A percentile compares a stretch with the other conserved stretches of the same genome.
Evolutionary conservation across 179 eudicot species (phyloP).

Genomic region (Silene coronaria): DNA sequence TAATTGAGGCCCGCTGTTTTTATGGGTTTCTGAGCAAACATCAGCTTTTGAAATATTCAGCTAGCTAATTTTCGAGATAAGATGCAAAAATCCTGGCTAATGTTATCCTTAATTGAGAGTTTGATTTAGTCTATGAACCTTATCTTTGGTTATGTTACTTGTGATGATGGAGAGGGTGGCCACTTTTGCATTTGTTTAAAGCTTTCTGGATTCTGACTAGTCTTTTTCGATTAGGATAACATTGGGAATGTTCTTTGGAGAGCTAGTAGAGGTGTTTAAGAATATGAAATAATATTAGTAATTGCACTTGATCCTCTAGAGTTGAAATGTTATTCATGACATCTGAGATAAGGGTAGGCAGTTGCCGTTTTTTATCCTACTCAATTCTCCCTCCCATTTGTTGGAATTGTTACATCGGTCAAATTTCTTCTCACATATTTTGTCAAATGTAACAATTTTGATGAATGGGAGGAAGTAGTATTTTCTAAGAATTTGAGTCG

Average conservation of each 20-base stretch:
- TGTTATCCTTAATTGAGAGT: constrained; percentile 2
- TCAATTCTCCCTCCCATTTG: too few species aligned
- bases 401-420: too few species aligned
- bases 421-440: too few species aligned
- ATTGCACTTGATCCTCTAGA: not conserved
- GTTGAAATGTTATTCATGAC: not conserved
- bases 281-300: not conserved
- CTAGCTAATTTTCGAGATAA: not conserved
- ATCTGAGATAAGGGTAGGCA: not conserved
- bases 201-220: not conserved
- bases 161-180: constrained; percentile 1
- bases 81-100: not conserved
- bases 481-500: not conserved
- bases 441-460: too few species aligned
- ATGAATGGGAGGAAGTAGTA: too few species aligned
- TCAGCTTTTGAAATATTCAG: not conserved
- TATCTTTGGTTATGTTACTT: not conserved
- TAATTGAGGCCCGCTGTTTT: not conserved
- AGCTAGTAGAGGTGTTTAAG: not conserved
- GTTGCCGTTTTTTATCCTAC: not conserved
- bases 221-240: not conserved
- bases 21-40: constrained; percentile 4
- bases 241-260: not conserved
- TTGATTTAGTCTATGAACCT: constrained; percentile 11
- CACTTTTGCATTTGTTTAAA: not conserved